phyloP scores from a whole-genome alignment of 208 protist genomes.

The Wallacemonas sp. region DNA sequence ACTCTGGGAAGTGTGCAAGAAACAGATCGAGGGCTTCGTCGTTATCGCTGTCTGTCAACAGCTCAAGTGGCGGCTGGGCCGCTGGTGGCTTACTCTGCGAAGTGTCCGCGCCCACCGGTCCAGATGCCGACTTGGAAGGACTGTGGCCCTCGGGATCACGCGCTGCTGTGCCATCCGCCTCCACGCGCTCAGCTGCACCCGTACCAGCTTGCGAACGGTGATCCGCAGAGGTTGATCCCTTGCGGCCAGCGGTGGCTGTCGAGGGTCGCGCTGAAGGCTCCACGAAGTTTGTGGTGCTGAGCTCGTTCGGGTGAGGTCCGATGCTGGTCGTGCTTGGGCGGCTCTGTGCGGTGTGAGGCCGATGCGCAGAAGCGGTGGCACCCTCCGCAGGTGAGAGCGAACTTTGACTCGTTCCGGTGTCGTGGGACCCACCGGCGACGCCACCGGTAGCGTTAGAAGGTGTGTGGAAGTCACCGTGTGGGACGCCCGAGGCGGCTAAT shows the following conservation, averaged over 20 bases:
- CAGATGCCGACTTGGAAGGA: background rate
- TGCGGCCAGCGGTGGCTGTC: background rate
- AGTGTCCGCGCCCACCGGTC: background rate
- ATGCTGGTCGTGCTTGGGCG: background rate
- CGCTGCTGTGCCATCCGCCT: background rate
- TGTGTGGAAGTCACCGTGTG: background rate
- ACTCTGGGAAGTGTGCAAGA: constrained; percentile 62
- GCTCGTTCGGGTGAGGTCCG: background rate
- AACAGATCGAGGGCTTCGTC: constrained; percentile 49
- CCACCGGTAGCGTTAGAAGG: too few relatives aligned
- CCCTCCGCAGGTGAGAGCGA: too few relatives aligned
- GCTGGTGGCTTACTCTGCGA: background rate
- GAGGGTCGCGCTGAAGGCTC: background rate
- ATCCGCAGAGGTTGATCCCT: too few relatives aligned
- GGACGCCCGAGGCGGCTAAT: too few relatives aligned
- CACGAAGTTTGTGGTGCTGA: background rate
- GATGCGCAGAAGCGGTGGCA: too few relatives aligned
- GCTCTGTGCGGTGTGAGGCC: background rate
- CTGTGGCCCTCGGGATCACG: background rate
- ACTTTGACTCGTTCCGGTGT: too few relatives aligned
- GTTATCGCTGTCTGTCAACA: constrained; percentile 14
- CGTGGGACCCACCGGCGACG: too few relatives aligned
- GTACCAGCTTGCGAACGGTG: too few relatives aligned
- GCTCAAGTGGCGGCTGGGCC: background rate
- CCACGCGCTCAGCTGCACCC: too few relatives aligned